Conservation (phyloP, 306 rosid genomes). For the Biancaea sappan region DNA sequence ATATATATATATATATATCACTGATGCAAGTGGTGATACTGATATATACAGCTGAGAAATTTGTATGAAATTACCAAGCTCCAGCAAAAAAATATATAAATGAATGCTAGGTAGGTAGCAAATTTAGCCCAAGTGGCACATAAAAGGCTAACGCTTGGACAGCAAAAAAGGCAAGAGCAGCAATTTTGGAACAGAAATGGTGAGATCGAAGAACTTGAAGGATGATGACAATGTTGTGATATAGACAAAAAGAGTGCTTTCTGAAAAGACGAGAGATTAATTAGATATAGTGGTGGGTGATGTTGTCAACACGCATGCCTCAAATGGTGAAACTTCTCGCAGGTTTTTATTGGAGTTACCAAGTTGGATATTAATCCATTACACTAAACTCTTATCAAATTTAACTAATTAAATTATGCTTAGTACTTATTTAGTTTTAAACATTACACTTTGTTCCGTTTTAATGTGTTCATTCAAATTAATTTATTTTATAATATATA, state of each 20-base stretch:
- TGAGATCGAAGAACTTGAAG: not conserved
- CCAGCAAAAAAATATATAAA: constrained; percentile 20
- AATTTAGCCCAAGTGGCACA: not conserved
- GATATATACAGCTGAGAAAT: constrained; percentile 30
- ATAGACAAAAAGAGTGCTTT: constrained; percentile 1
- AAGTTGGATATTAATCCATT: too few relatives aligned
- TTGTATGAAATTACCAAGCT: not conserved
- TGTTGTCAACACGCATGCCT: constrained; percentile 48
- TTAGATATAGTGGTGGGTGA: constrained; percentile 43
- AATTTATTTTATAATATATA: too few relatives aligned
- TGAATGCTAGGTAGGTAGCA: constrained; percentile 20
- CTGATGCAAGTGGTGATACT: constrained; percentile 38
- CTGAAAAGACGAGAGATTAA: constrained; percentile 11
- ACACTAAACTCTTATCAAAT: too few relatives aligned
- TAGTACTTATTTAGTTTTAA: too few relatives aligned
- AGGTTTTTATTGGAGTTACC: constrained; percentile 41
- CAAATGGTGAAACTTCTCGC: constrained; percentile 33
- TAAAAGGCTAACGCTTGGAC: not conserved
- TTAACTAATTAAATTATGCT: too few relatives aligned
- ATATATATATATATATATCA: too few relatives aligned
- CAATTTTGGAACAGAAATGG: not conserved
- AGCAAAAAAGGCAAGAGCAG: not conserved
- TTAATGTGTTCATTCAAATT: too few relatives aligned
- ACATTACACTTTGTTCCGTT: too few relatives aligned
- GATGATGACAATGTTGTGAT: constrained; percentile 7